Base-by-base conservation (phyloP, 2,329 filamentous ascomycete species). In the Fusarium sambucinum region DNA sequence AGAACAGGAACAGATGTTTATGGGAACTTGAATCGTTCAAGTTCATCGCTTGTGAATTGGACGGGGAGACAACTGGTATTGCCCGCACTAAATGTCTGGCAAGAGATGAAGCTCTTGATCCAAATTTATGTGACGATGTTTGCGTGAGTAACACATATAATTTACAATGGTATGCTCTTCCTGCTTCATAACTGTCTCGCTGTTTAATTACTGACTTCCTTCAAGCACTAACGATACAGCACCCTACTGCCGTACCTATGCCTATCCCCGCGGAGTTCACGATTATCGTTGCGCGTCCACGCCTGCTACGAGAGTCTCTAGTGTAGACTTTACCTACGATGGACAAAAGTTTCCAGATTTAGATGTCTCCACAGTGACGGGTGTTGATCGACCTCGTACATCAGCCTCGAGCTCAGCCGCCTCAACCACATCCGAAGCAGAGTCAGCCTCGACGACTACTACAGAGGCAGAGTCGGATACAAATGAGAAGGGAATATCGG, bases 231-330 rank as follows among this genome's bases (percentile, higher is more conserved):
- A 55, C 3, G 53, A 48, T 6, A 55, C 53, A 7, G 25, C 23
- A 4, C 53, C 53, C 1, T 55, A 32, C 4, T 55, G 53, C 1
- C 53, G 42, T 16, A 55, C 53, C 2, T 55, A 55, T 4, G 53
- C 53, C 6, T 55, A 47, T 8, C 53, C 53, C 2, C 21, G 25
- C 4, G 53, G 33, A 0, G 53, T 40, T 6, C 32, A 25, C 6
- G 53, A 55, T 14, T 55, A 55, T 7, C 35, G 53, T 40, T 55
- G 53, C 12, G 53, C 32, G 12, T 12, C 53, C 6, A 48, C 44
- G 0, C 42, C 42, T 3, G 42, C n/a, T 0, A 30, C 32, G 10
- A 48, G 42, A 23, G 42, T 48, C 11, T 48, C 42, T 1, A 48
- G 42, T 10, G 53, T 48, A 1, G 53, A 48, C 19, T 55, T 55